phyloP scores from a whole-genome alignment of 139 green algal species.

The Auxenochlorella pyrenoidosa region DNA sequence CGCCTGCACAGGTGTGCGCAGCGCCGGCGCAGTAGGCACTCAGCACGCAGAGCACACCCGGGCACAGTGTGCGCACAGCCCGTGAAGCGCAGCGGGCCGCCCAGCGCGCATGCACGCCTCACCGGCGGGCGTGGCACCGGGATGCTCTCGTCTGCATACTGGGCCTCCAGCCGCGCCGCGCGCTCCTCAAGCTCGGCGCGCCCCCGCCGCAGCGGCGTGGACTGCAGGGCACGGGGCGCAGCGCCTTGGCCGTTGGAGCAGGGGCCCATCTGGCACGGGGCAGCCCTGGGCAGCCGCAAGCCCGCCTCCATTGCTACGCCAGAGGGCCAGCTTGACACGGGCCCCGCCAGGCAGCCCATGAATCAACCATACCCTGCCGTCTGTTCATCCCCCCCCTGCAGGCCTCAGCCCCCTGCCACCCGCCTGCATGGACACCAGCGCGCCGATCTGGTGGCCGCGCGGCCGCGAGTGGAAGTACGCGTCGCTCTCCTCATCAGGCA shows the following conservation, averaged over 20 bases:
- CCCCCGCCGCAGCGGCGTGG: conserved; percentile 46
- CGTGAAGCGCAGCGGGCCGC: too few species aligned
- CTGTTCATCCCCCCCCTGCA: background rate
- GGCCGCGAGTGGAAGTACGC: conserved; percentile 89
- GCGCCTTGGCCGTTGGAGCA: too few species aligned
- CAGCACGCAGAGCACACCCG: background rate
- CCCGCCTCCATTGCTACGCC: too few species aligned
- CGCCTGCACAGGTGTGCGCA: background rate
- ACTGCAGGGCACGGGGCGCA: conserved; percentile 50
- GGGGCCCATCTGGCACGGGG: too few species aligned
- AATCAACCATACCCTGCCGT: too few species aligned
- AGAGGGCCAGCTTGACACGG: too few species aligned
- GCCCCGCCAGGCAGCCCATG: too few species aligned
- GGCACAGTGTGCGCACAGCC: too few species aligned
- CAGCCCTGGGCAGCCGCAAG: too few species aligned
- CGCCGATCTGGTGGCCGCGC: conserved; percentile 73
- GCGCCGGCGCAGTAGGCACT: background rate
- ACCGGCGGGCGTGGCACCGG: conserved; percentile 11
- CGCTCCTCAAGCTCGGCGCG: conserved; percentile 65
- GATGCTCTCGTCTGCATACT: conserved; percentile 47
- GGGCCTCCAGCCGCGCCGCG: conserved; percentile 42
- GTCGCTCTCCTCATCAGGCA: conserved; percentile 76
- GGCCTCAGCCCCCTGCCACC: background rate
- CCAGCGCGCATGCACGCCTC: too few species aligned
- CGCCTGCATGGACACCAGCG: conserved; percentile 78